Conservation (phyloP, 768 basidiomycete species). For the Artomyces pyxidatus region DNA sequence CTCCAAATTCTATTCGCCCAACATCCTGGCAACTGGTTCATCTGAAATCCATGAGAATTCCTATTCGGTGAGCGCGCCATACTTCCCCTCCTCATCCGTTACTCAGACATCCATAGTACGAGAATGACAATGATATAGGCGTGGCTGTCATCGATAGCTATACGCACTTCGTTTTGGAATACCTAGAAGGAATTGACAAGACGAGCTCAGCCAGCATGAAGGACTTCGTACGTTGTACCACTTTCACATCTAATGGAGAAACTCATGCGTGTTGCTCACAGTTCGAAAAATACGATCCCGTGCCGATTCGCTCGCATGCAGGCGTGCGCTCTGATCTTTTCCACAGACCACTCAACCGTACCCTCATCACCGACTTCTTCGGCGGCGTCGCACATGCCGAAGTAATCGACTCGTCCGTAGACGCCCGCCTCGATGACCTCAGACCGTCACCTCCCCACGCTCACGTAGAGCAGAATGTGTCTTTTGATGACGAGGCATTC, state of each 20-base stretch:
- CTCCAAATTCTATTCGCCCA: slow-evolving; percentile 86
- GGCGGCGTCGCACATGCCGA: slow-evolving; percentile 83
- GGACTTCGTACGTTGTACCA: slow-evolving; percentile 58
- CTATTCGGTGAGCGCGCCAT: slow-evolving; percentile 63
- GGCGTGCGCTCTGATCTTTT: slow-evolving; percentile 89
- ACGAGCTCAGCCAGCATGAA: slow-evolving; percentile 74
- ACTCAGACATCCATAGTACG: slow-evolving; percentile 66
- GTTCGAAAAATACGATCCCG: slow-evolving; percentile 76
- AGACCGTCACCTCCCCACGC: too few species aligned
- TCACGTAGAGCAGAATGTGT: too few species aligned
- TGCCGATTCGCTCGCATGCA: slow-evolving; percentile 71
- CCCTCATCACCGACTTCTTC: slow-evolving; percentile 60
- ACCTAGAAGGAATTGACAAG: slow-evolving; percentile 89
- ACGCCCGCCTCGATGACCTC: too few species aligned
- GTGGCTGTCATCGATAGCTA: slow-evolving; percentile 93
- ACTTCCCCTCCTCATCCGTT: neutral
- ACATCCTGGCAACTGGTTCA: slow-evolving; percentile 87
- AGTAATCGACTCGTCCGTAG: slow-evolving; percentile 30
- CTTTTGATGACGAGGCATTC: too few species aligned
- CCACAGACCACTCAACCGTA: slow-evolving; percentile 48
- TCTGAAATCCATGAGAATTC: slow-evolving; percentile 82
- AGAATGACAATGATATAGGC: slow-evolving; percentile 90
- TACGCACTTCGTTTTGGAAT: slow-evolving; percentile 87
- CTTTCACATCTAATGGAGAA: neutral
- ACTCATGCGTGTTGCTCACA: slow-evolving; percentile 23